Percentiles rank a stretch among this genome's conserved stretches.
Conservation (phyloP, 2,329 filamentous ascomycete species). For the Diplocarpon rosae region DNA sequence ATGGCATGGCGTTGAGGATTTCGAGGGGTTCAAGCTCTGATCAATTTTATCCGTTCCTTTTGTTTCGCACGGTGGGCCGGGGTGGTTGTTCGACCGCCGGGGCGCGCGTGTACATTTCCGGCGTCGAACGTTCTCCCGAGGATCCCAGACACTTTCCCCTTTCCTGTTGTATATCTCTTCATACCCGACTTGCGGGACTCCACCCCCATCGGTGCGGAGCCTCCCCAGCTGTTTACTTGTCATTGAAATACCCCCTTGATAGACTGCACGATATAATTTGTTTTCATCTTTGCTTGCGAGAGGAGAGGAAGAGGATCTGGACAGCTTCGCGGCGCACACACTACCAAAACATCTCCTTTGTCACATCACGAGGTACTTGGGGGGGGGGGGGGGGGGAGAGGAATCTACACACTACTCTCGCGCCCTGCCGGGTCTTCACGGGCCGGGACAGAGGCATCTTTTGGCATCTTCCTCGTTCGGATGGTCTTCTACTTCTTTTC, state of each 20-base stretch:
- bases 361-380: neutral
- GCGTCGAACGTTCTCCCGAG: constrained; percentile 14
- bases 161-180: constrained; percentile 17
- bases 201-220: constrained; percentile 15
- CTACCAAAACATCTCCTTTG: constrained; percentile 13
- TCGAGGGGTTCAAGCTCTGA: neutral
- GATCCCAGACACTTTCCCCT: no score
- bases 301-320: constrained; percentile 7
- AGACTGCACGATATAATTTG: constrained; percentile 20
- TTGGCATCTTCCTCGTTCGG: no score
- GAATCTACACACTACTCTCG: no score
- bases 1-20: neutral
- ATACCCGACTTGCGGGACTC: constrained; percentile 16
- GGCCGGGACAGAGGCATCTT: no score
- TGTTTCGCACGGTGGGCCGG: no score
- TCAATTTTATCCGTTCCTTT: no score
- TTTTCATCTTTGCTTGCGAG: constrained; percentile 3
- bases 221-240: constrained; percentile 10
- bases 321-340: constrained; percentile 14
- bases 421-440: no score
- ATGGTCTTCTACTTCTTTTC: no score
- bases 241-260: constrained; percentile 23
- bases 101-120: constrained; percentile 17
- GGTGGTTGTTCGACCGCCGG: constrained; percentile 8
- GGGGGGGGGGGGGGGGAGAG: no score